phyloP scores from a whole-genome alignment of 257 asterid genomes.

The Knoxia roxburghii region DNA sequence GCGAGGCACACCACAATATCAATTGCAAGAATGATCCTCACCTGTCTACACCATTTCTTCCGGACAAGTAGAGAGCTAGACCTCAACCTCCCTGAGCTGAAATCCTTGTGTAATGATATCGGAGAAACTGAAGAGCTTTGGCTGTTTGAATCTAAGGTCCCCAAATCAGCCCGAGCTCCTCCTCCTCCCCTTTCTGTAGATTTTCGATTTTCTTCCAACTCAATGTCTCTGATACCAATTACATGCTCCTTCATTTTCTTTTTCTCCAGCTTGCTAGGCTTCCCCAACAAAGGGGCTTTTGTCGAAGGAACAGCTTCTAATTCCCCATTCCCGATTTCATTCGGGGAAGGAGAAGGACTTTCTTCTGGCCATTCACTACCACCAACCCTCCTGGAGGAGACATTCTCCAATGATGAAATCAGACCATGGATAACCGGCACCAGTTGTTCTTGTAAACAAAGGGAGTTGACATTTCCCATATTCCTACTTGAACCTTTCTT shows the following conservation, averaged over 20 bases:
- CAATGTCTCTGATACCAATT: constrained; percentile 37
- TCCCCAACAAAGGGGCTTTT: constrained; percentile 63
- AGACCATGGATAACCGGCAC: constrained; percentile 37
- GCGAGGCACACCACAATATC: constrained; percentile 55
- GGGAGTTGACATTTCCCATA: constrained; percentile 26
- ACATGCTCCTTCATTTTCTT: constrained; percentile 47
- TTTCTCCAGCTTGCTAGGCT: constrained; percentile 46
- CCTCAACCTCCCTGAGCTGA: constrained; percentile 28
- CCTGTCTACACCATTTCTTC: constrained; percentile 60
- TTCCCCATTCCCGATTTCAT: constrained; percentile 21
- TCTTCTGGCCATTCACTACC: constrained; percentile 23
- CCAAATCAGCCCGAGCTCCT: constrained; percentile 26
- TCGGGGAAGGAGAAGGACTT: constrained; percentile 27
- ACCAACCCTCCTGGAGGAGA: constrained; percentile 10
- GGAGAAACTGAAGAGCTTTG: constrained; percentile 33
- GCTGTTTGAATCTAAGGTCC: constrained; percentile 21
- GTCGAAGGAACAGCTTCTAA: constrained; percentile 36
- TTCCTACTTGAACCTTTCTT: constrained; percentile 33
- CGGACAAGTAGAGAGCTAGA: constrained; percentile 31
- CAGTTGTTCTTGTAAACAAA: constrained; percentile 46
- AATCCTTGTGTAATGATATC: constrained; percentile 30
- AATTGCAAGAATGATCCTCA: constrained; percentile 52
- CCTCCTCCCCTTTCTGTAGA: constrained; percentile 27
- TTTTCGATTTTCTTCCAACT: constrained; percentile 43
- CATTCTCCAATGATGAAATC: constrained; percentile 36